phyloP scores from a whole-genome alignment of 2,329 filamentous ascomycete species.

The Plectosphaerella plurivora region DNA sequence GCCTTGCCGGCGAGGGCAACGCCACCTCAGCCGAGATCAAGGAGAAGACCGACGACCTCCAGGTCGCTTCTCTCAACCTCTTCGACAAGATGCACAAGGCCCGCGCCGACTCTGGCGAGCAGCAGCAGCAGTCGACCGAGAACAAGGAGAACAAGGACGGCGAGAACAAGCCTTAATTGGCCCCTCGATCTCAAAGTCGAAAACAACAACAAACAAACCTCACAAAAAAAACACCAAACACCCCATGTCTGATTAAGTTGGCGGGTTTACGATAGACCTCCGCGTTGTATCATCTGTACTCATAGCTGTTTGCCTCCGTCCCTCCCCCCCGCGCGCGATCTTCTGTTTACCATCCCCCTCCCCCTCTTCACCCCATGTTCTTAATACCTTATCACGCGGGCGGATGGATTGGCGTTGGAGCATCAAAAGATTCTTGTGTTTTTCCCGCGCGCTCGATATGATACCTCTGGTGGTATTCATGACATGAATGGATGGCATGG shows the following conservation, averaged over 20 bases:
- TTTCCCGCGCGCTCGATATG: slow-evolving; percentile 18
- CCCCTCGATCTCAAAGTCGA: slow-evolving; percentile 19
- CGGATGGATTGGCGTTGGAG: slow-evolving; percentile 47
- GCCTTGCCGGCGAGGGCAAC: slow-evolving; percentile 83
- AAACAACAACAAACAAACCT: neutral
- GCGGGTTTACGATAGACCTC: slow-evolving; percentile 27
- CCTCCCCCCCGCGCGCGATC: slow-evolving; percentile 13
- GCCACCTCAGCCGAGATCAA: slow-evolving; percentile 91
- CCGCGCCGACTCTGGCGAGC: slow-evolving; percentile 61
- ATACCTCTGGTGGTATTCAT: slow-evolving; percentile 37
- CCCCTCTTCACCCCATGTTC: slow-evolving; percentile 37
- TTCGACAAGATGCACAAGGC: slow-evolving; percentile 99
- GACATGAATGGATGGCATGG: slow-evolving; percentile 39
- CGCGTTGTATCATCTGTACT: slow-evolving; percentile 46
- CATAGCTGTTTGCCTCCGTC: slow-evolving; percentile 31
- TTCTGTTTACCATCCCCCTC: slow-evolving; percentile 19
- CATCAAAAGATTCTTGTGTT: slow-evolving; percentile 37
- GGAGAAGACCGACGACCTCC: slow-evolving; percentile 97
- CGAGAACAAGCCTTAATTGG: slow-evolving; percentile 60
- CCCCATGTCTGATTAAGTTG: slow-evolving; percentile 24
- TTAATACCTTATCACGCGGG: slow-evolving; percentile 34
- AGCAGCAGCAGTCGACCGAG: slow-evolving; percentile 59
- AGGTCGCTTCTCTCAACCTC: slow-evolving; percentile 89
- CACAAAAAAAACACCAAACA: slow-evolving; percentile 5
- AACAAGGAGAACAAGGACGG: slow-evolving; percentile 55